Evolutionary conservation across 208 protist species (phyloP), one percentile per base, ranked within the genome.

Genomic region (Porcisia deanei): DNA sequence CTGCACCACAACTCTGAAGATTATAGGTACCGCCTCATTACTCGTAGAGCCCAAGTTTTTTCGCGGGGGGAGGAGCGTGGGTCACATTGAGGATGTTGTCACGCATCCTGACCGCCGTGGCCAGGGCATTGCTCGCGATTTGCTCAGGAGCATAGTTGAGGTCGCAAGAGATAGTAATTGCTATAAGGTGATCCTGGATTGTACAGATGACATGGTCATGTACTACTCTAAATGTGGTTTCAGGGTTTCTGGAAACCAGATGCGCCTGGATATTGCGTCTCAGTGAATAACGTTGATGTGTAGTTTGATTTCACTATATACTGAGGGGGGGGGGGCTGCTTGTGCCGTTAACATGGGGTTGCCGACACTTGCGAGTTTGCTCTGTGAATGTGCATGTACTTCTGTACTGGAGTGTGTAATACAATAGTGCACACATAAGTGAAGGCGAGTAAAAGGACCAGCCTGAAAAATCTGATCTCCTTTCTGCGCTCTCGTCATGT

Each of bases 131-230:
- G 90, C 87, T 1, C 79, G 86, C 14, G 73, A 76, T 14, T 82
- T 97, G n/a, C 69, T 97, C 34, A 49, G 78, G 8, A 69, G 76
- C 9, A 73, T 95, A 1, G 80, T 85, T 8, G 75, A 78, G 47
- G 76, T 85, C n/a, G 83, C 91, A 22, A 83, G 75, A 22, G 70
- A 73, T 37, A 60, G 75, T 18, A 73, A 87, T 64, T 97, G 93
- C 81, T 97, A 97, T 79, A 97, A 97, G 73, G 80, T 96, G 43
- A 94, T 97, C 75, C 81, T 97, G 12, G 90, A 97, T 74, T 89
- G 83, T 73, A 78, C 78, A 45, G 93, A 97, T 16, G 60, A 73
- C 9, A 78, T 73, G 20, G 47, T 87, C 2, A 30, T 66, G 0
- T 95, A 92, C 73, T 97, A 97, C 73, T 72, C 85, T 55, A 93